Evolutionary conservation across 2,329 filamentous ascomycete species (phyloP).

Genomic region (Allantophomopsis cytisporea): DNA sequence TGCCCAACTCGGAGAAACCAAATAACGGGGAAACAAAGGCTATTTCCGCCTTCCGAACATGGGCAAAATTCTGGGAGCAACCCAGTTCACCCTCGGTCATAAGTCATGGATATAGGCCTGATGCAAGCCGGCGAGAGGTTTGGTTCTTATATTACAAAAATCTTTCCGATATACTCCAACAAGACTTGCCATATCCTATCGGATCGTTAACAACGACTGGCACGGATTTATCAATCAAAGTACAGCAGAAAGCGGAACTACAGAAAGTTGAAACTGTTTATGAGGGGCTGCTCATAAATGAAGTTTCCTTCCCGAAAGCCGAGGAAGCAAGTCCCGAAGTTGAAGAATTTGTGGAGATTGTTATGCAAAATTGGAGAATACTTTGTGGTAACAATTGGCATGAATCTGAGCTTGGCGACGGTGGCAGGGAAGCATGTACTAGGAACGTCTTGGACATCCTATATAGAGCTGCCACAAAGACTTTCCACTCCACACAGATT

Average conservation of each 20-base stretch:
- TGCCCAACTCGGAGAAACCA: conserved; percentile 35
- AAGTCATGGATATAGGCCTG: conserved; percentile 43
- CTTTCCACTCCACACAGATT: conserved; percentile 87
- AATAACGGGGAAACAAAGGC: conserved; percentile 36
- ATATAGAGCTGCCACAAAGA: conserved; percentile 83
- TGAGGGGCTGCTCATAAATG: conserved; percentile 63
- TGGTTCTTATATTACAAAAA: conserved; percentile 80
- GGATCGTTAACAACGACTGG: conserved; percentile 23
- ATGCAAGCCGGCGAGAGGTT: conserved; percentile 50
- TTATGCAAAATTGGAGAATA: conserved; percentile 75
- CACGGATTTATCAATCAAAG: conserved; percentile 38
- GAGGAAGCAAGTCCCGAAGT: conserved; percentile 67
- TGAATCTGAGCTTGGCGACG: conserved; percentile 68
- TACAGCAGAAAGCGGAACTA: conserved; percentile 61
- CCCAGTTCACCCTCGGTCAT: conserved; percentile 29
- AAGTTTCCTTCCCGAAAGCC: conserved; percentile 75
- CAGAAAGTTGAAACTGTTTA: conserved; percentile 69
- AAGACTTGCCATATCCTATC: conserved; percentile 45
- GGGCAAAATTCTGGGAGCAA: conserved; percentile 55
- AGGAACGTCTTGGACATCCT: conserved; percentile 73
- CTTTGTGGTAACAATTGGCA: conserved; percentile 70
- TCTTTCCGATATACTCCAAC: conserved; percentile 62
- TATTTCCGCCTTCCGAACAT: conserved; percentile 47
- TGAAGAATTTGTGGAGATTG: conserved; percentile 67
- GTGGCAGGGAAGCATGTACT: conserved; percentile 63